Evolutionary conservation across 345 rosid species (phyloP), one percentile per base, ranked within the genome.

Genomic region (Sisymbrium altissimum): DNA sequence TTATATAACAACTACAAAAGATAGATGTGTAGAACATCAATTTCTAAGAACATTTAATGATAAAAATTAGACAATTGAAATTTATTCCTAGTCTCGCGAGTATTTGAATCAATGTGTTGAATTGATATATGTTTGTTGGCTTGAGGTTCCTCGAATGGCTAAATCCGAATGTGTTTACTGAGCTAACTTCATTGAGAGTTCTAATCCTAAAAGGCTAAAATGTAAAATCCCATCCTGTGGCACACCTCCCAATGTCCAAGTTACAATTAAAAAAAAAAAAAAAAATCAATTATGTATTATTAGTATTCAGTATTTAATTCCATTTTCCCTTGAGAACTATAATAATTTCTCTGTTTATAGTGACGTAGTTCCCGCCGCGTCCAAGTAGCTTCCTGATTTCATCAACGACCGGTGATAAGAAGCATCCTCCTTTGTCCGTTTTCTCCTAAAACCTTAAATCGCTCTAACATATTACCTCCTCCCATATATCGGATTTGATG

Each of bases 171-270:
- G 77, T 65, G 71, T 65, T n/a, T 27, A 64, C 58, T 52, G 63
- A 75, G 68, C 46, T 50, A 27, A 39, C 54, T 50, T 40, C 29
- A 36, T 35, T 33, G 64, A 25, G 30, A 32, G 18, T 65, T 55
- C 19, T 69, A 50, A 33, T 17, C 71, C 15, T 49, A 21, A 13
- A 64, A n/a, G n/a, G n/a, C n/a, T n/a, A n/a, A n/a, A n/a, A n/a
- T n/a, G n/a, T n/a, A n/a, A 23, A 23, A 55, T 61, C 80, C 75
- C 71, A 70, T 76, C 71, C 40, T 23, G 10, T 48, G 80, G 80
- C 80, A 77, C 80, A 77, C 80, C 41, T 77, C 23, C 63, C 80
- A 39, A 77, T 6, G 72, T n/a, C 14, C 41, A 57, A 57, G 5
- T 57, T 41, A 9, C 53, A 25, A 70, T 63, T 36, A 9, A 46